These are phyloP conservation scores for Boletus reticuloceps DNA, from an alignment of 768 basidiomycete genomes.

Conservation along the genomic window DNA sequence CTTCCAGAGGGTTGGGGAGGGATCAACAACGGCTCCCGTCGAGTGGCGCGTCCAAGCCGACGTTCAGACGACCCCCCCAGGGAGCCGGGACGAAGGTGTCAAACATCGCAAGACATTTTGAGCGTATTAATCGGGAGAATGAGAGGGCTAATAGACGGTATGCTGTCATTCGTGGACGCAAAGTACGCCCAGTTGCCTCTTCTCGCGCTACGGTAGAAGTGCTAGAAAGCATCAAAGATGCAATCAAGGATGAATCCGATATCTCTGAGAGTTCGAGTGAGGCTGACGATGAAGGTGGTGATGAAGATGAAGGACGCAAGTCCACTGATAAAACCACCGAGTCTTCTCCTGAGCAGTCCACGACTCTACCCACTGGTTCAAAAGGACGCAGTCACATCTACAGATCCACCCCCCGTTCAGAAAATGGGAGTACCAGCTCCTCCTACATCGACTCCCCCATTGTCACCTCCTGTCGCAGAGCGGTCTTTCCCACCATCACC, in stretches of 20 bases:
- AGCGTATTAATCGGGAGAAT: slow-evolving; percentile 72
- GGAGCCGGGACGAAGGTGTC: slow-evolving; percentile 70
- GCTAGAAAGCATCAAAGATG: slow-evolving; percentile 87
- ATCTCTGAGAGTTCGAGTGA: slow-evolving; percentile 64
- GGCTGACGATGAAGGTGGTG: slow-evolving; percentile 68
- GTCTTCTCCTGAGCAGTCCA: slow-evolving; percentile 33
- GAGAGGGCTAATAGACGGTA: slow-evolving; percentile 78
- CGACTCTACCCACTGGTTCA: slow-evolving; percentile 25
- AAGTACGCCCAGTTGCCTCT: slow-evolving; percentile 87
- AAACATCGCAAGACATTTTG: slow-evolving; percentile 88
- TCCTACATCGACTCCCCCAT: slow-evolving; percentile 22
- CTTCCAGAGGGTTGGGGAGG: slow-evolving; percentile 32
- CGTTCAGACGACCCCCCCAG: slow-evolving; percentile 51
- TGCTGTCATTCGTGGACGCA: slow-evolving; percentile 80
- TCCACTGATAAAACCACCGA: slow-evolving; percentile 24
- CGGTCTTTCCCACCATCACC: slow-evolving; percentile 55
- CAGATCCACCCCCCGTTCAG: slow-evolving; percentile 27
- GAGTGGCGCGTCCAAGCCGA: slow-evolving; percentile 40
- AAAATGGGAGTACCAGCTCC: slow-evolving; percentile 15
- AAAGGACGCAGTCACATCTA: slow-evolving; percentile 1
- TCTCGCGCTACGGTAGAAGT: slow-evolving; percentile 87
- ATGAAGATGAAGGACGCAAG: slow-evolving; percentile 46
- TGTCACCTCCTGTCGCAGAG: slow-evolving; percentile 25
- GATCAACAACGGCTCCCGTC: slow-evolving; percentile 46
- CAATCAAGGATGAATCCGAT: slow-evolving; percentile 83